Evolutionary conservation across 2,329 filamentous ascomycete genomes (phyloP).

Genomic region (Albifimbria verrucaria): DNA sequence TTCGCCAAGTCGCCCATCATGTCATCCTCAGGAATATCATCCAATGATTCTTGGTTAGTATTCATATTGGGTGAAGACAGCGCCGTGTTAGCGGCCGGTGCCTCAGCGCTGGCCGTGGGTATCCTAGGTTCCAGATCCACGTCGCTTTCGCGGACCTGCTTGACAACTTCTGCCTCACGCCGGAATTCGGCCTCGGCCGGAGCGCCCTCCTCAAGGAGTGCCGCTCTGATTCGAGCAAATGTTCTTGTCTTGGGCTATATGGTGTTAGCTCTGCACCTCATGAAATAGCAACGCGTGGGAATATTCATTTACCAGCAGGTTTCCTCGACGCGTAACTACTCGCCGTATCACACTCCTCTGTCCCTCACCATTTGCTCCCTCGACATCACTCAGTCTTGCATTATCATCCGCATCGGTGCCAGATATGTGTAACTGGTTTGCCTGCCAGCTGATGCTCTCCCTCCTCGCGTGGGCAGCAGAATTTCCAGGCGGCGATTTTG

Average conservation of each 20-base stretch:
- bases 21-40: constrained; percentile 68
- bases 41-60: constrained; percentile 60
- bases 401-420: constrained; percentile 64
- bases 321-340: constrained; percentile 81
- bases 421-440: constrained; percentile 80
- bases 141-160: constrained; percentile 90
- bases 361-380: constrained; percentile 48
- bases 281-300: neutral
- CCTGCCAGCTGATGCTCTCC: constrained; percentile 87
- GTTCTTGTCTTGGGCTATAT: constrained; percentile 88
- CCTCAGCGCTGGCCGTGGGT: constrained; percentile 34
- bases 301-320: constrained; percentile 67
- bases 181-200: constrained; percentile 86
- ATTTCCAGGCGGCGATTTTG: constrained; percentile 69
- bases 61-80: constrained; percentile 65
- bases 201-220: constrained; percentile 80
- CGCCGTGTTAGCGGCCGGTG: constrained; percentile 52
- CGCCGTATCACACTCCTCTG: constrained; percentile 77
- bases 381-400: constrained; percentile 62
- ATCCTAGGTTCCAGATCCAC: constrained; percentile 53
- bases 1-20: constrained; percentile 55
- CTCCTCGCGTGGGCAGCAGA: constrained; percentile 59
- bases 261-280: constrained; percentile 20
- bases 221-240: constrained; percentile 89
- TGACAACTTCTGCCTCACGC: constrained; percentile 91